A percentile compares a stretch with the other conserved stretches of the same genome.
phyloP scores from a whole-genome alignment of 2,329 filamentous ascomycete genomes.

The Lasiodiplodia gonubiensis region DNA sequence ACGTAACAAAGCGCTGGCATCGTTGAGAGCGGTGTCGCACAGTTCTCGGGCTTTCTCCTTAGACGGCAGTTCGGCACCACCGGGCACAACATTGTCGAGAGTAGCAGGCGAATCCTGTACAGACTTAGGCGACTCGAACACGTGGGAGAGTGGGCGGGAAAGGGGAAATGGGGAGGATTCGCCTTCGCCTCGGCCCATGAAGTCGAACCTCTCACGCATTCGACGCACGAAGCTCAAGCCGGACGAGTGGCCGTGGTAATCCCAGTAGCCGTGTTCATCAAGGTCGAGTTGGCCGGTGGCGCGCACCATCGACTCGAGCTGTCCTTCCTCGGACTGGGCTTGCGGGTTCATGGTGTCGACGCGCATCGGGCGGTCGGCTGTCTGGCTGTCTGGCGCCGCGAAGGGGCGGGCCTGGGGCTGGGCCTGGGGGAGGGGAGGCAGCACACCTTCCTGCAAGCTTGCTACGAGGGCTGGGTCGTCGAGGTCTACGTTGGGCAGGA shows the following conservation, averaged over 20 bases:
- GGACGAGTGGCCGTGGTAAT: slow-evolving; percentile 93
- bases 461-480: slow-evolving; percentile 84
- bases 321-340: slow-evolving; percentile 43
- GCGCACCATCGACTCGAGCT: slow-evolving; percentile 93
- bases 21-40: slow-evolving; percentile 65
- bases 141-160: slow-evolving; percentile 59
- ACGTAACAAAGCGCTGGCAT: slow-evolving; percentile 68
- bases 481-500: slow-evolving; percentile 83
- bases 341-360: slow-evolving; percentile 26
- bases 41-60: slow-evolving; percentile 62
- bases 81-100: slow-evolving; percentile 41
- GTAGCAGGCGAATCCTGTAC: slow-evolving; percentile 66
- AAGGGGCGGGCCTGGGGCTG: slow-evolving; percentile 25
- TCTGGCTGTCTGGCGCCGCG: slow-evolving; percentile 4
- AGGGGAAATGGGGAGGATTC: slow-evolving; percentile 63
- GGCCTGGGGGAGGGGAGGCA: slow-evolving; percentile 47
- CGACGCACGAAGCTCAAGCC: slow-evolving; percentile 86
- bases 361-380: slow-evolving; percentile 5
- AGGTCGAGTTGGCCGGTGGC: slow-evolving; percentile 89
- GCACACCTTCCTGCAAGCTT: slow-evolving; percentile 70
- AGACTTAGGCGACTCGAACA: slow-evolving; percentile 73
- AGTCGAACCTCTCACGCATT: slow-evolving; percentile 86
- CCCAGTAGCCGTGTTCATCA: slow-evolving; percentile 89
- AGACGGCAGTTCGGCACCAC: slow-evolving; percentile 68
- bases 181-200: slow-evolving; percentile 70